These are phyloP conservation scores for Trichosporon inkin DNA, from an alignment of 1,284 basidiomycete genomes.

Conservation along the genomic window DNA sequence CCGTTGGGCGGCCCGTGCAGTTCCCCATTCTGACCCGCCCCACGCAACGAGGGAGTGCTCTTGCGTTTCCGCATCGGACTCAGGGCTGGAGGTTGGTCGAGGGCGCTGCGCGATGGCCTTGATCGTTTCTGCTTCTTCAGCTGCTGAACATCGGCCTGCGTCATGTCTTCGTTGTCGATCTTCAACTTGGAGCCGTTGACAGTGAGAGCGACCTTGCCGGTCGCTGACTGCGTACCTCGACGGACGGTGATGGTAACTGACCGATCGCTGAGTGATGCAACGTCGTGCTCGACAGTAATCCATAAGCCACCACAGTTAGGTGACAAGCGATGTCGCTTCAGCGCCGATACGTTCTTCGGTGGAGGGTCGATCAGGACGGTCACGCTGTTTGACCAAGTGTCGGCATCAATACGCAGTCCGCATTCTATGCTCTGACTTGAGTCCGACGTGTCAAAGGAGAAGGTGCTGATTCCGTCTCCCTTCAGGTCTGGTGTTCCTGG, in stretches of 20 bases:
- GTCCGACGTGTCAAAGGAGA: conserved; percentile 4
- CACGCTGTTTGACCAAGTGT: conserved; percentile 81
- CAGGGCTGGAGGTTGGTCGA: conserved; percentile 84
- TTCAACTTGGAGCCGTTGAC: conserved; percentile 82
- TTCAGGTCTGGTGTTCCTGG: conserved; percentile 5
- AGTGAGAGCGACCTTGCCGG: conserved; percentile 65
- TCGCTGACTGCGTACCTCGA: conserved; percentile 56
- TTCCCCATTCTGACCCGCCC: conserved; percentile 14
- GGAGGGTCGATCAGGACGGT: conserved; percentile 94
- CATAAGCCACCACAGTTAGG: conserved; percentile 89
- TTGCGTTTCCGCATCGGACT: conserved; percentile 59
- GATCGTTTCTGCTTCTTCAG: conserved; percentile 79
- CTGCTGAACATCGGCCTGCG: conserved; percentile 80
- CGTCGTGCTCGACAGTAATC: conserved; percentile 88
- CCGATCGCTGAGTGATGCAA: conserved; percentile 69
- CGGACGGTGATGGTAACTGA: conserved; percentile 64
- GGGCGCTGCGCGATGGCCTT: conserved; percentile 77
- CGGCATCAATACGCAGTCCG: conserved; percentile 88
- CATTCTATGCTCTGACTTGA: conserved; percentile 63
- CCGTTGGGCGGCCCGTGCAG: background rate
- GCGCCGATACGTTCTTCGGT: conserved; percentile 74
- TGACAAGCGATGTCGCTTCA: conserved; percentile 82
- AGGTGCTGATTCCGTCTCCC: background rate
- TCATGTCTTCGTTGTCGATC: conserved; percentile 87
- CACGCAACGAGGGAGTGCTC: conserved; percentile 31